Percentiles rank a stretch among this genome's conserved stretches.
Conservation (phyloP, 306 rosid genomes). For the Glycine soja region DNA sequence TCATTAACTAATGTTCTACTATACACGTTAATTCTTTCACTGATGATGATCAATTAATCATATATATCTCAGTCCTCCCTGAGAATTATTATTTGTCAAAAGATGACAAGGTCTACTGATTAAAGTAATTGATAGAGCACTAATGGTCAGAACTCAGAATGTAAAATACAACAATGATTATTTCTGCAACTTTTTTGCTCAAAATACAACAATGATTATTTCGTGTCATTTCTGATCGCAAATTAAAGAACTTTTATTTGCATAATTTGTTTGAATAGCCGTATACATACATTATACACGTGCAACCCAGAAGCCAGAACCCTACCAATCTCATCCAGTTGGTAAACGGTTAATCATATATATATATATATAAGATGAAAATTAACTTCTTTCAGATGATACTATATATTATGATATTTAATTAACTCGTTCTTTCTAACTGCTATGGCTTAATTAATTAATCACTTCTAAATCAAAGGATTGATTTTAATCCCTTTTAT, state of each 20-base stretch:
- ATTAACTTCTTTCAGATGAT: not conserved
- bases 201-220: not conserved
- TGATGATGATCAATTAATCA: not conserved
- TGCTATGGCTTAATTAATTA: constrained; percentile 1
- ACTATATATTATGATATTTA: not conserved
- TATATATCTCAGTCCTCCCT: not conserved
- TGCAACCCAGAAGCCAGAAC: not conserved
- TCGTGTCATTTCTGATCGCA: not conserved
- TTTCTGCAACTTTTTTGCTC: no score
- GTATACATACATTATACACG: not conserved
- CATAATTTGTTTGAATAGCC: no score
- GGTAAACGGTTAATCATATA: no score
- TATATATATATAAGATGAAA: not conserved
- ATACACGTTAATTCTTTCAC: no score
- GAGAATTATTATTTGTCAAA: not conserved
- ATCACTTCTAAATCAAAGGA: not conserved
- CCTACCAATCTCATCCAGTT: no score
- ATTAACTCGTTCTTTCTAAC: not conserved
- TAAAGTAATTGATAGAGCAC: no score
- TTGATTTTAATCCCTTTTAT: not conserved
- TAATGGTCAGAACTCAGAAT: not conserved
- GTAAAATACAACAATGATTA: not conserved
- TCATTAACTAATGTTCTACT: not conserved
- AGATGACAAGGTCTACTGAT: not conserved
- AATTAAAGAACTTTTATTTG: not conserved